Conservation (phyloP, 2,329 filamentous ascomycete species). For the Fusarium haematococcum region DNA sequence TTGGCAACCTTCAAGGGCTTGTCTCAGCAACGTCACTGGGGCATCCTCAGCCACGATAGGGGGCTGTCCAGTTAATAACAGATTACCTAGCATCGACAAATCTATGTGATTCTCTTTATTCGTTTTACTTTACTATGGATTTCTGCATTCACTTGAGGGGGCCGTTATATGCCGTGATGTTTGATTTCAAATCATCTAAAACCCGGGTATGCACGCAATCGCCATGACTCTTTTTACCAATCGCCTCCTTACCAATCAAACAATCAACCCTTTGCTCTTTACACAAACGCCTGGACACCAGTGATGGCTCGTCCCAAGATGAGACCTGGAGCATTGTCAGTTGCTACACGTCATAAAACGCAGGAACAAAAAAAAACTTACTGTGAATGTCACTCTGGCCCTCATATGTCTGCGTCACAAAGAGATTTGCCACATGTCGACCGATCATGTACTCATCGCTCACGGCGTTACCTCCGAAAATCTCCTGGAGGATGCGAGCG, state of each 20-base stretch:
- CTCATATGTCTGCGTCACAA: conserved; percentile 98
- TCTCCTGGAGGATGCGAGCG: conserved; percentile 85
- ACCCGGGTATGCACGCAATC: conserved; percentile 14
- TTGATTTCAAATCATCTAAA: conserved; percentile 37
- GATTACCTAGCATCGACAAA: conserved; percentile 5
- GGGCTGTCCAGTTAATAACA: background rate
- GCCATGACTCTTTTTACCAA: conserved; percentile 13
- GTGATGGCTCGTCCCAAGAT: conserved; percentile 77
- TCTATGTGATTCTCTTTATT: background rate
- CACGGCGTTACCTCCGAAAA: conserved; percentile 98
- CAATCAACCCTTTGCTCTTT: conserved; percentile 22
- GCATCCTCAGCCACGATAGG: background rate
- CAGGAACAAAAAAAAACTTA: conserved; percentile 60
- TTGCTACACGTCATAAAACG: conserved; percentile 19
- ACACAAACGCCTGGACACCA: conserved; percentile 84
- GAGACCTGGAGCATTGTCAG: conserved; percentile 64
- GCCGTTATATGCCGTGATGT: background rate
- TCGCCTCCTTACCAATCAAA: conserved; percentile 25
- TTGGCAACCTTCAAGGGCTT: background rate
- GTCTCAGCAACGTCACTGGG: conserved; percentile 22
- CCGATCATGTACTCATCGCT: conserved; percentile 98
- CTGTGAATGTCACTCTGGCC: conserved; percentile 98
- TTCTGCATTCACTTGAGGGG: background rate
- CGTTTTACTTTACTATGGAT: background rate
- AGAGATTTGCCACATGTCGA: conserved; percentile 93